Base-by-base conservation (phyloP, 768 basidiomycete genomes). In the Termitomyces eurrhizus region DNA sequence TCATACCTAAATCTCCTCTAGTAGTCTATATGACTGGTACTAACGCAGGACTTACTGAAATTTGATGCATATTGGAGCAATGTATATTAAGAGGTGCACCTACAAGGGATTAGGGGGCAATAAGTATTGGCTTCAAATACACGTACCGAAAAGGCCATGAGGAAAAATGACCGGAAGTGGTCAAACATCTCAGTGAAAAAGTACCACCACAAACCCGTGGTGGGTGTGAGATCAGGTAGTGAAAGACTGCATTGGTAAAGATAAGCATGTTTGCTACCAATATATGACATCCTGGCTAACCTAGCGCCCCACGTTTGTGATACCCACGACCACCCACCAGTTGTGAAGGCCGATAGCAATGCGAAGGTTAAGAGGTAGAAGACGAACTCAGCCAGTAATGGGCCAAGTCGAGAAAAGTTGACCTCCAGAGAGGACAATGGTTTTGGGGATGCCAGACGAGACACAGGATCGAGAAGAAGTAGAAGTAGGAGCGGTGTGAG, bases 121-220 rank as follows among this genome's bases (percentile, higher is more conserved):
- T 24, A 49, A 56, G 42, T 18, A 24, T 21, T 1, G 3, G n/a
- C 29, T 44, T 18, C 16, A 37, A 7, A 16, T 14, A 50, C 6
- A 71, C 88, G 51, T 66, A 95, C 95, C 18, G 89, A 91, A 73
- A 98, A 98, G 18, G 91, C 92, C 81, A 95, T 89, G 36, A 98
- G 77, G 80, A 97, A 99, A 76, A 98, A 98, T 4, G 89, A 85
- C 35, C 97, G 80, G 79, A 98, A 99, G 70, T 98, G 91, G 69
- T 98, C 96, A 64, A 99, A 99, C 92, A 98, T 98, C 72, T 98
- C 96, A 12, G 94, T 98, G 76, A 98, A 98, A 77, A 98, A 98
- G 73, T 98, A 98, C 96, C 96, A 98, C 91, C 94, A 94, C 33
- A 98, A 75, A 2, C 97, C 96, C 4, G 92, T 86, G 66, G 95